Conservation (phyloP, 208 protist species). For the Acanthamoeba lenticulata region DNA sequence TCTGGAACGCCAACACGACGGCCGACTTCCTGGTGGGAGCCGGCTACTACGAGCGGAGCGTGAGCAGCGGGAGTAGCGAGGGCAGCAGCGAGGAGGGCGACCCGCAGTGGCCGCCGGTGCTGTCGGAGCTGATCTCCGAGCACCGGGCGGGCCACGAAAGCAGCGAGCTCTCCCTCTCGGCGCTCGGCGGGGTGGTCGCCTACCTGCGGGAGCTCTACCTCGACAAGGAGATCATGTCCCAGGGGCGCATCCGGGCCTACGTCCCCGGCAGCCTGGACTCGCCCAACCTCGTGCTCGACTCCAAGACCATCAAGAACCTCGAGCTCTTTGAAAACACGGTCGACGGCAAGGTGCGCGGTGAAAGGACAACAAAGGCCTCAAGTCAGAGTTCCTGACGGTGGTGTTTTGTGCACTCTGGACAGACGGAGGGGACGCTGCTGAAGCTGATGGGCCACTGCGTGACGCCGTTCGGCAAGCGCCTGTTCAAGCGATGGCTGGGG, state of each 20-base stretch:
- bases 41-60: not conserved
- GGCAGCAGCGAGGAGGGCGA: not conserved
- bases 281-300: conserved; percentile 7
- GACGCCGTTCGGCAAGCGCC: conserved; percentile 39
- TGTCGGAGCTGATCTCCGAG: not conserved
- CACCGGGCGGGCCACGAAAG: not conserved
- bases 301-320: conserved; percentile 38
- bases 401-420: not conserved
- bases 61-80: too few species aligned
- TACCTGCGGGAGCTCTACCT: conserved; percentile 77
- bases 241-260: conserved; percentile 20
- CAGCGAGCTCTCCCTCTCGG: not conserved
- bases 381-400: too few species aligned
- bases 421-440: conserved; percentile 13
- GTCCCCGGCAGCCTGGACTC: not conserved
- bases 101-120: not conserved
- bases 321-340: conserved; percentile 56
- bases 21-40: not conserved
- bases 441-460: conserved; percentile 5
- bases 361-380: too few species aligned
- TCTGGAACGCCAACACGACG: not conserved
- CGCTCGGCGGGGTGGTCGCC: conserved; percentile 75
- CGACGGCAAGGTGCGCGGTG: conserved; percentile 9
- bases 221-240: conserved; percentile 67
- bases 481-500: not conserved